phyloP scores from a whole-genome alignment of 805 yeast genomes.

The Candida bentonensis region DNA sequence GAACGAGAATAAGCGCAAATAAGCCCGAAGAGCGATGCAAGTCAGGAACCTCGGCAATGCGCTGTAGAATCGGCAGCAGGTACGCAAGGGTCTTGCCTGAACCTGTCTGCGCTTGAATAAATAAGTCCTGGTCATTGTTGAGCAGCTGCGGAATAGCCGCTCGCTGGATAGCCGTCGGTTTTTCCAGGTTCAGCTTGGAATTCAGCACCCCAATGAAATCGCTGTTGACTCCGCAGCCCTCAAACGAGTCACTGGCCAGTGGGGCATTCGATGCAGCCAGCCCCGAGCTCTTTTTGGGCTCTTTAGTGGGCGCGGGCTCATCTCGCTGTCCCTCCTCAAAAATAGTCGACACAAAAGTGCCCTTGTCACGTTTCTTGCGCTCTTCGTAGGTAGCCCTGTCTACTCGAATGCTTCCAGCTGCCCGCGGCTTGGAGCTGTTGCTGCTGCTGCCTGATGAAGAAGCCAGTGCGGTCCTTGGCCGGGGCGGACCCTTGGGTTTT shows the following conservation, averaged over 20 bases:
- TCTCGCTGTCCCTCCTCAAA: not conserved
- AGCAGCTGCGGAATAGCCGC: slow-evolving; percentile 55
- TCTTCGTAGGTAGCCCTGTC: not conserved
- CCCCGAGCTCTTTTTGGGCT: slow-evolving; percentile 1
- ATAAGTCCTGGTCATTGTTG: slow-evolving; percentile 43
- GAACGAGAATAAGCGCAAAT: slow-evolving; percentile 78
- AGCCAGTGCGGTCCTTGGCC: no score
- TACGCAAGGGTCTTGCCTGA: slow-evolving; percentile 94
- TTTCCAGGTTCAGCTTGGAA: slow-evolving; percentile 31
- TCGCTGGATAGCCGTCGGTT: slow-evolving; percentile 81
- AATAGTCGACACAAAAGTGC: not conserved
- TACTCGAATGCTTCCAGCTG: slow-evolving; percentile 3
- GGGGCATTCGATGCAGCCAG: slow-evolving; percentile 78
- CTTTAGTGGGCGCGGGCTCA: not conserved
- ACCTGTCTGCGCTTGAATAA: slow-evolving; percentile 95
- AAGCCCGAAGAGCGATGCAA: slow-evolving; percentile 59
- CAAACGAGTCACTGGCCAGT: slow-evolving; percentile 50
- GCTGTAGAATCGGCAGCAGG: slow-evolving; percentile 66
- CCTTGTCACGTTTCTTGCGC: not conserved
- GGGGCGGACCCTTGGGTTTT: no score
- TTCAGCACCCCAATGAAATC: slow-evolving; percentile 39
- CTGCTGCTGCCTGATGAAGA: no score
- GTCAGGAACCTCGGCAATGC: slow-evolving; percentile 41
- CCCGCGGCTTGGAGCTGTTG: slow-evolving; percentile 19
- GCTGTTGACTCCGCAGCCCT: slow-evolving; percentile 53